Evolutionary conservation across 495 filamentous ascomycete genomes (phyloP).

Genomic region (Aspergillus steynii): DNA sequence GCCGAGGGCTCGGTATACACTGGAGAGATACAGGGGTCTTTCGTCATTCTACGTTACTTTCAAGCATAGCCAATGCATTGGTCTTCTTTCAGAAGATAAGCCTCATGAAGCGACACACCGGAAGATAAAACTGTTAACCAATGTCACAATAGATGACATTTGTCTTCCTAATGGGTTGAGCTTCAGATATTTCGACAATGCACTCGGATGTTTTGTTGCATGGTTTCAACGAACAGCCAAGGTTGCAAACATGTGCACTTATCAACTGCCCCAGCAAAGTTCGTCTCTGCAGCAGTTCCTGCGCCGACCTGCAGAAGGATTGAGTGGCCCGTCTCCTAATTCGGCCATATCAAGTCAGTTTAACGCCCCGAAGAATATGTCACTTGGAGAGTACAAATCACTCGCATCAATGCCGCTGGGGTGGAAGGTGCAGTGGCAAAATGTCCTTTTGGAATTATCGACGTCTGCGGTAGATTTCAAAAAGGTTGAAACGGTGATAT

Average conservation of each 20-base stretch:
- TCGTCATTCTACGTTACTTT: constrained; percentile 4
- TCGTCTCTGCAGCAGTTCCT: constrained; percentile 37
- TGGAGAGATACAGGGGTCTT: constrained; percentile 17
- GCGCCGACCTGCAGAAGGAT: constrained; percentile 23
- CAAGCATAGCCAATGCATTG: constrained; percentile 9
- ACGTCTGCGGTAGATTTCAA: constrained; percentile 48
- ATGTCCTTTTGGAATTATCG: constrained; percentile 53
- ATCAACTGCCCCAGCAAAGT: constrained; percentile 27
- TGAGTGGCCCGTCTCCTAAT: constrained; percentile 30
- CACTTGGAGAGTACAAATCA: constrained; percentile 51
- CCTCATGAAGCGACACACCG: constrained; percentile 30
- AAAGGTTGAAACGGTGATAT: constrained; percentile 40
- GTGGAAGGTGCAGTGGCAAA: constrained; percentile 53
- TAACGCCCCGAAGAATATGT: constrained; percentile 39
- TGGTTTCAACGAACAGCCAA: constrained; percentile 22
- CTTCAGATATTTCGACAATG: constrained; percentile 29
- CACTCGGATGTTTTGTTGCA: constrained; percentile 31
- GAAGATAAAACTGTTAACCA: constrained; percentile 12
- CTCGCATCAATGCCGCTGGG: constrained; percentile 51
- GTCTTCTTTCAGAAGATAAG: constrained; percentile 31
- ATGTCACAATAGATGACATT: constrained; percentile 27
- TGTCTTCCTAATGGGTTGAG: constrained; percentile 46
- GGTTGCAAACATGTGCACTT: constrained; percentile 31
- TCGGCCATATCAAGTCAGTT: constrained; percentile 48
- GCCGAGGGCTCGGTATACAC: constrained; percentile 17